Evolutionary conservation across 768 basidiomycete species (phyloP).

Genomic region (Lactarius trivialis): DNA sequence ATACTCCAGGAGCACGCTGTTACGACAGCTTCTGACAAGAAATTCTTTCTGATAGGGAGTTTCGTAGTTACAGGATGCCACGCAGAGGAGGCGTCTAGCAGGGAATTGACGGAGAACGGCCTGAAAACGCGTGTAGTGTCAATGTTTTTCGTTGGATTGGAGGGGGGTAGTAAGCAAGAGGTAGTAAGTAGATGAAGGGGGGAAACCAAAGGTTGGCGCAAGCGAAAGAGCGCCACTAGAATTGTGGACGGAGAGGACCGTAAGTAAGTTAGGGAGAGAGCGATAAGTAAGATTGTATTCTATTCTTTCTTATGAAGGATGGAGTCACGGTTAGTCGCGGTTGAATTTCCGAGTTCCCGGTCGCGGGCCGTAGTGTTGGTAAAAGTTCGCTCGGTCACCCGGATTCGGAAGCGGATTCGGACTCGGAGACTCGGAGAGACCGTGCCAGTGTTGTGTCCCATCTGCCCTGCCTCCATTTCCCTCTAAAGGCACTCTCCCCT

Average conservation of each 20-base stretch:
- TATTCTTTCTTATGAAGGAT: not conserved
- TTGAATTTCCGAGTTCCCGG: constrained; percentile 3
- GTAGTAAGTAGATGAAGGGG: not conserved
- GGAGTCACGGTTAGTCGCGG: not conserved
- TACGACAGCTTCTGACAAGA: constrained; percentile 20
- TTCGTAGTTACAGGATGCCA: constrained; percentile 21
- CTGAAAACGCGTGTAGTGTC: constrained; percentile 18
- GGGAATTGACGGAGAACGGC: constrained; percentile 13
- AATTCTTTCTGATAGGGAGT: constrained; percentile 20
- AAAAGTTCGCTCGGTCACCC: not conserved
- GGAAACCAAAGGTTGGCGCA: constrained; percentile 14
- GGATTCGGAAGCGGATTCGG: not conserved
- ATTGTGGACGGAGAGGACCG: constrained; percentile 19
- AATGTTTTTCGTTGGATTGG: not conserved
- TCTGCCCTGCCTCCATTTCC: constrained; percentile 14
- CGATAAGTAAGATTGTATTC: not conserved
- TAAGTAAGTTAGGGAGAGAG: constrained; percentile 6
- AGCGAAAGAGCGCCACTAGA: constrained; percentile 18
- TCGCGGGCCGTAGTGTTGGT: constrained; percentile 10
- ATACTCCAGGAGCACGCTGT: constrained; percentile 14
- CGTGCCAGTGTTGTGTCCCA: not conserved
- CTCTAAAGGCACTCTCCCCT: constrained; percentile 7
- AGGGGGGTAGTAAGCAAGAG: not conserved
- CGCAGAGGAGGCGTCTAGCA: constrained; percentile 9
- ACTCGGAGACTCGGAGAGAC: not conserved